Percentiles rank a stretch among this genome's conserved stretches.
Evolutionary conservation across 768 basidiomycete species (phyloP).

Genomic region (Psilocybe subaeruginosa): DNA sequence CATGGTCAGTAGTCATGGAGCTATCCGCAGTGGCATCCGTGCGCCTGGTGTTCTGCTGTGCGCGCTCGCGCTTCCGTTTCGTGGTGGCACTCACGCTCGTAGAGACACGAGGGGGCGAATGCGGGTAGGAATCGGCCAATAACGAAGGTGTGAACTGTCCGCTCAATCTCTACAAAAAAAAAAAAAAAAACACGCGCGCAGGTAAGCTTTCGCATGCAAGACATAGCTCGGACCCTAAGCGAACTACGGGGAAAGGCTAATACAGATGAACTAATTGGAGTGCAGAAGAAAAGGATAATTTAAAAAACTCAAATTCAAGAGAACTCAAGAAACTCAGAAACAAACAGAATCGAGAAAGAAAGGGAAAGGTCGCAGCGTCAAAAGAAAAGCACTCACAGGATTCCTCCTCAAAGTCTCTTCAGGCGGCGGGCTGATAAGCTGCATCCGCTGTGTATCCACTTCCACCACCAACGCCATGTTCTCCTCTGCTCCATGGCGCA

Average conservation of each 20-base stretch:
- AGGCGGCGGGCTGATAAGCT: slow-evolving; percentile 63
- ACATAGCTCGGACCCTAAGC: neutral
- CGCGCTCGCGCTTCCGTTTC: slow-evolving; percentile 40
- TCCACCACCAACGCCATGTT: neutral
- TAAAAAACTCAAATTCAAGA: too few relatives aligned
- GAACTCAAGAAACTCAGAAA: neutral
- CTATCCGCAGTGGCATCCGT: neutral
- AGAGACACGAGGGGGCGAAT: neutral
- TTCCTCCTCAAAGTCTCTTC: slow-evolving; percentile 51
- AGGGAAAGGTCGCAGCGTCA: neutral
- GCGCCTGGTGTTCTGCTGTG: slow-evolving; percentile 10
- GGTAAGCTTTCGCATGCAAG: neutral
- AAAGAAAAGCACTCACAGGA: slow-evolving; percentile 19
- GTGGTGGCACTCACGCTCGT: neutral
- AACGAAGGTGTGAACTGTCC: slow-evolving; percentile 26
- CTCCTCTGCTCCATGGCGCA: neutral
- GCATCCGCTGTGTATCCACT: slow-evolving; percentile 29
- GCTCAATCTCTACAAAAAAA: slow-evolving; percentile 7
- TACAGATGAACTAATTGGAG: too few relatives aligned
- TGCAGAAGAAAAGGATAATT: too few relatives aligned
- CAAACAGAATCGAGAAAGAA: neutral
- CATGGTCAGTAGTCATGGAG: neutral
- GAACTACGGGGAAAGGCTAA: too few relatives aligned
- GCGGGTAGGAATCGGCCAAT: slow-evolving; percentile 19
- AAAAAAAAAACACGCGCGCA: neutral